Evolutionary conservation across 768 basidiomycete genomes (phyloP).

Genomic region (Hericium erinaceus): DNA sequence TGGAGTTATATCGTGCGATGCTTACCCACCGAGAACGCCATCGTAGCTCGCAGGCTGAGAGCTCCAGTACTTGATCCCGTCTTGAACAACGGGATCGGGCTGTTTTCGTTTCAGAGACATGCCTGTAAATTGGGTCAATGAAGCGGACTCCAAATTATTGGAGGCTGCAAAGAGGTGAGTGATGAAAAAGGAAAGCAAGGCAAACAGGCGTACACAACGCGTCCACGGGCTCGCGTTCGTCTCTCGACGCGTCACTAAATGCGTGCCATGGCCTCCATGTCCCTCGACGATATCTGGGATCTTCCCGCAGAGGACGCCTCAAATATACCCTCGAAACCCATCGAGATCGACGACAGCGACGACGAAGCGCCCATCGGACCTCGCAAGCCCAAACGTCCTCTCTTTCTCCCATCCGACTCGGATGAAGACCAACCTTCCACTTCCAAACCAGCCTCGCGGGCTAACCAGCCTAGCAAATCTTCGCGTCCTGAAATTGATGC

Average conservation of each 20-base stretch:
- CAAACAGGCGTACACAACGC: conserved; percentile 17
- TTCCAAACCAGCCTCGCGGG: background rate
- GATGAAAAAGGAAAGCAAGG: conserved; percentile 1
- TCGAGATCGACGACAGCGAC: conserved; percentile 10
- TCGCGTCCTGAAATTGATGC: conserved; percentile 26
- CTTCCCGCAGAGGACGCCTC: conserved; percentile 29
- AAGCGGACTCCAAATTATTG: too few relatives aligned
- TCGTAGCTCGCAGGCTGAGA: conserved; percentile 73
- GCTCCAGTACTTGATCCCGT: conserved; percentile 84
- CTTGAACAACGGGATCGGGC: conserved; percentile 47
- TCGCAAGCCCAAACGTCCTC: conserved; percentile 26
- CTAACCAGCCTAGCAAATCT: conserved; percentile 1
- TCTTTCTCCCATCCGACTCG: conserved; percentile 51
- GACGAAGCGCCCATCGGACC: conserved; percentile 11
- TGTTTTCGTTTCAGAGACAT: background rate
- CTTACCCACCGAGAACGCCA: conserved; percentile 67
- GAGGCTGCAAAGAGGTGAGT: background rate
- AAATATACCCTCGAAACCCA: conserved; percentile 9
- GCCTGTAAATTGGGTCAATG: background rate
- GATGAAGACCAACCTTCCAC: conserved; percentile 33
- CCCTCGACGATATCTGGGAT: conserved; percentile 55
- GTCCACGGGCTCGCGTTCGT: conserved; percentile 1
- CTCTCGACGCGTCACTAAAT: conserved; percentile 4
- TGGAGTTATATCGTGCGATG: background rate
- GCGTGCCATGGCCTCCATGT: conserved; percentile 15